A percentile compares a stretch with the other conserved stretches of the same genome.
Evolutionary conservation across 257 asterid genomes (phyloP).

Genomic region (Nicotiana tabacum): DNA sequence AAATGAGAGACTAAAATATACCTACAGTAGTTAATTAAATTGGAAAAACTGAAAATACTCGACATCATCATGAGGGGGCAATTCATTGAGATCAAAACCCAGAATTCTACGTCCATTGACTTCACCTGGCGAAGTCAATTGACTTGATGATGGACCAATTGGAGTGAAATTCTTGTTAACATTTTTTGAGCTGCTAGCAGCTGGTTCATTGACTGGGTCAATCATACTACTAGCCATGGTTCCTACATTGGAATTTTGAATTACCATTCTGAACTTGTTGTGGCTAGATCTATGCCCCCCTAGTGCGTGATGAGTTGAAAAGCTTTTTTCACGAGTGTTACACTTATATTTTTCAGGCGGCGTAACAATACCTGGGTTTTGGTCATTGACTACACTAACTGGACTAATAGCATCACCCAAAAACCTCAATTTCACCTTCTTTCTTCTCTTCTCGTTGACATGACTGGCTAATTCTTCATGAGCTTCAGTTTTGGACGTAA

Average conservation of each 20-base stretch:
- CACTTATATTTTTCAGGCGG: slow-evolving; percentile 30
- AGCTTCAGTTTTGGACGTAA: slow-evolving; percentile 8
- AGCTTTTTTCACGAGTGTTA: slow-evolving; percentile 23
- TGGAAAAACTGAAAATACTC: slow-evolving; percentile 11
- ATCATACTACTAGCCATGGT: background rate
- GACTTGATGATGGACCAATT: slow-evolving; percentile 2
- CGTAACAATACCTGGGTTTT: background rate
- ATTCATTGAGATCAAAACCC: slow-evolving; percentile 48
- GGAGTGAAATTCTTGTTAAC: slow-evolving; percentile 10
- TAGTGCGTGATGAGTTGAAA: slow-evolving; percentile 36
- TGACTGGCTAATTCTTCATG: background rate
- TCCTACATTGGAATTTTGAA: slow-evolving; percentile 13
- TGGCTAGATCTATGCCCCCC: slow-evolving; percentile 51
- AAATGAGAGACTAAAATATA: no score
- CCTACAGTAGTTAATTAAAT: background rate
- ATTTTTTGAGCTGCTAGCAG: slow-evolving; percentile 14
- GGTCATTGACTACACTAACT: background rate
- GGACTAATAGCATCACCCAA: slow-evolving; percentile 16
- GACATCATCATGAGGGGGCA: slow-evolving; percentile 36
- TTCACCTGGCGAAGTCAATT: slow-evolving; percentile 14
- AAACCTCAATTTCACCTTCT: slow-evolving; percentile 29
- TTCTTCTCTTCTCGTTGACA: slow-evolving; percentile 20
- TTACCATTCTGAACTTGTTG: slow-evolving; percentile 22
- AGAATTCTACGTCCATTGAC: slow-evolving; percentile 14
- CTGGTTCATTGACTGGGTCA: slow-evolving; percentile 4